Base-by-base conservation (phyloP, 2,329 filamentous ascomycete species). In the Geosmithia putterillii region DNA sequence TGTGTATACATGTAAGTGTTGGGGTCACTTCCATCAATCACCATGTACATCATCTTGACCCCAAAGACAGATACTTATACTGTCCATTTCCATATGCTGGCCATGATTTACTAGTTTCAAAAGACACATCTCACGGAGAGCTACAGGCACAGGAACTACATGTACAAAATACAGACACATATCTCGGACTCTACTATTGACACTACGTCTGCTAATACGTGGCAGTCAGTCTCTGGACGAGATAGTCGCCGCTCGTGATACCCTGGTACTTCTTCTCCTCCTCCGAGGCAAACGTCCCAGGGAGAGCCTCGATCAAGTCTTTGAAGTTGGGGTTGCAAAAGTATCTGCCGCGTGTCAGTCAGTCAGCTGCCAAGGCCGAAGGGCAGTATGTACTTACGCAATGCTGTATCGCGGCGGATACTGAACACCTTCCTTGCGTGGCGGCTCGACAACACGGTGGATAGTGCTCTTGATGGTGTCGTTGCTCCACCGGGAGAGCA, bases 391-490 rank as follows among this genome's bases (percentile, higher is more conserved):
- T 18, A 68, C 73, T 56, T 52, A 95, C 52, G 88, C 89, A 56
- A 95, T 82, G 53, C 83, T 90, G 57, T 95, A 95, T 35, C 84
- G 71, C 1, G 86, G 71, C 1, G 87, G 86, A 59, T 94, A 82
- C 35, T 68, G 63, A 15, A 70, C 71, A 7, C 63, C 65, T 3
- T 65, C 67, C 4, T 70, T 71, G 15, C 69, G 66, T 1, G 86
- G 84, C 2, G 89, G 89, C 64, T 95, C 85, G 5, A 95, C 85
- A 1, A 95, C 89, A 10, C 88, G 79, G 61, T 95, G 89, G 47
- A 88, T 77, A 4, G 89, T 95, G 57, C 84, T 90, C 65, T 84
- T 88, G 64, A 95, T 94, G 4, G 76, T 83, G 55, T 94, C 86
- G 34, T 37, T 95, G 49, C 83, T 86, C 89, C 88, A 95, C 42